phyloP scores from a whole-genome alignment of 371 early-diverging fungal species.

The Mucor racemosus region DNA sequence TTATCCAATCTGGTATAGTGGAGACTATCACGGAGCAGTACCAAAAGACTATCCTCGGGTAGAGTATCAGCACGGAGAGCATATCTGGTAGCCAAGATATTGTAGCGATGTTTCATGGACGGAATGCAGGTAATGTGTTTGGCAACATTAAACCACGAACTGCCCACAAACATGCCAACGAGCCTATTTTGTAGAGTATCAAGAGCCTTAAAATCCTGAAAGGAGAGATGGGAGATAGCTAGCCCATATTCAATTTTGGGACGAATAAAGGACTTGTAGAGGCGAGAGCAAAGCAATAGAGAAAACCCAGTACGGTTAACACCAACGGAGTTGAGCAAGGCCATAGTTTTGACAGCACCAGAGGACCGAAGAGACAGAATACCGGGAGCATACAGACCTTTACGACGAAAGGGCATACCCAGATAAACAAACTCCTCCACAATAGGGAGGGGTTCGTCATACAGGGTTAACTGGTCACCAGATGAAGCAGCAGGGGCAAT shows the following conservation, averaged over 20 bases:
- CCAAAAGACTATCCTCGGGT: neutral
- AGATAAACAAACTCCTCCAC: neutral
- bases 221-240: neutral
- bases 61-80: neutral
- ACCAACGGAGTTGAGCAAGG: neutral
- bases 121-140: slow-evolving; percentile 12
- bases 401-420: too few relatives aligned
- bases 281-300: neutral
- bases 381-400: too few relatives aligned
- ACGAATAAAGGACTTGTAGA: slow-evolving; percentile 11
- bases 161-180: neutral
- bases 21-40: neutral
- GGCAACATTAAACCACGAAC: slow-evolving; percentile 9
- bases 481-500: neutral
- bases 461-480: neutral
- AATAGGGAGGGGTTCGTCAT: slow-evolving; percentile 15
- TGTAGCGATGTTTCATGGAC: slow-evolving; percentile 7
- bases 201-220: neutral
- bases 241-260: neutral
- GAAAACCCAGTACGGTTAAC: slow-evolving; percentile 5
- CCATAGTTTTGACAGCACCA: neutral
- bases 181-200: neutral
- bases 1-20: neutral
- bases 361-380: too few relatives aligned
- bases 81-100: neutral